A percentile compares a stretch with the other conserved stretches of the same genome.
phyloP scores from a whole-genome alignment of 2,329 filamentous ascomycete species.

The Aspergillus terreus region DNA sequence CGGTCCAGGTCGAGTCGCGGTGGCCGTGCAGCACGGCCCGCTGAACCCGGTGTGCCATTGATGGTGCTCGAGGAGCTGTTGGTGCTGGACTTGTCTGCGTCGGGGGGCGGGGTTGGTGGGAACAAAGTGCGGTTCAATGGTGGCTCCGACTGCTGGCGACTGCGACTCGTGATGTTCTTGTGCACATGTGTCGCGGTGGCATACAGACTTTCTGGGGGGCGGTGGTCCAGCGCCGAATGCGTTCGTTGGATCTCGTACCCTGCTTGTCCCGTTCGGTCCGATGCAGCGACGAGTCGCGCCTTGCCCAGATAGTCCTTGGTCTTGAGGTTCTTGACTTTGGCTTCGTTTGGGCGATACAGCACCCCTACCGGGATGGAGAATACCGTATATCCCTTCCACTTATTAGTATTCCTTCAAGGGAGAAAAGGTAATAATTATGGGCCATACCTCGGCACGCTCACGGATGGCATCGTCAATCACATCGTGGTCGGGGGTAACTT shows the following conservation, averaged over 20 bases:
- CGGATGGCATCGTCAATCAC: conserved; percentile 96
- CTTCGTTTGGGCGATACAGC: conserved; percentile 91
- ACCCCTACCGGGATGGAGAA: conserved; percentile 97
- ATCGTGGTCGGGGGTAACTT: conserved; percentile 92
- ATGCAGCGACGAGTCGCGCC: conserved; percentile 85
- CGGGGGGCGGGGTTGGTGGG: conserved; percentile 96
- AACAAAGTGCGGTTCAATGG: conserved; percentile 77
- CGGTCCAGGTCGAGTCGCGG: conserved; percentile 43
- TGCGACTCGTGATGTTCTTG: conserved; percentile 70
- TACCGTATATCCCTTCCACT: conserved; percentile 80
- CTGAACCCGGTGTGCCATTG: conserved; percentile 43
- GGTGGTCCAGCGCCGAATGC: conserved; percentile 58
- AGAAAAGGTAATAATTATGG: not conserved
- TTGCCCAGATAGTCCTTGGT: conserved; percentile 97
- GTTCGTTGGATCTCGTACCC: conserved; percentile 57
- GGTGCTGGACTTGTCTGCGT: conserved; percentile 63
- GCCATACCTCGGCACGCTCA: conserved; percentile 78
- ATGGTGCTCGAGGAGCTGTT: conserved; percentile 23
- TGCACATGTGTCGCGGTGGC: conserved; percentile 85
- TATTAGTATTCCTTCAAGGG: not conserved
- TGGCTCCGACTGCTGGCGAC: conserved; percentile 78
- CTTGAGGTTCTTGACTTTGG: conserved; percentile 97
- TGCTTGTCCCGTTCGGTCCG: conserved; percentile 74
- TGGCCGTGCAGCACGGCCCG: conserved; percentile 45
- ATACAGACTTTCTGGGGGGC: conserved; percentile 77